These are phyloP conservation scores for Coemansia erecta DNA, from an alignment of 192 early-diverging fungal genomes.

Conservation along the genomic window DNA sequence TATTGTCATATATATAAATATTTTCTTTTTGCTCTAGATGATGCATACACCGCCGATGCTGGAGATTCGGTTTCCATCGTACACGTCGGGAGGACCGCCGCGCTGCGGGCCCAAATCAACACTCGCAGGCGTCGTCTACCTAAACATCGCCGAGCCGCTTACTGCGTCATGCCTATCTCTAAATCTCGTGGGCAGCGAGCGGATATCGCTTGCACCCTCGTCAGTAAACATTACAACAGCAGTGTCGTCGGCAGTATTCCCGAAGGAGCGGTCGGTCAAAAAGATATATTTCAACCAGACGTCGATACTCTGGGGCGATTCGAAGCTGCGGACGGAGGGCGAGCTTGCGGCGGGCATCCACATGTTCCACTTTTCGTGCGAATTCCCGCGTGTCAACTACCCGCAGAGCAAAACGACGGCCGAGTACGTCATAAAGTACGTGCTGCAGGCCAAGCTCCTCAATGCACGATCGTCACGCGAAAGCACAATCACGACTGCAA, in stretches of 20 bases:
- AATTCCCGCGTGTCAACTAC: constrained; percentile 49
- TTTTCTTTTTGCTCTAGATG: neutral
- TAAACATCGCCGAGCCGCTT: constrained; percentile 16
- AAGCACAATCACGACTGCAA: constrained; percentile 9
- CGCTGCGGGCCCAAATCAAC: constrained; percentile 44
- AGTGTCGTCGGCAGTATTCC: constrained; percentile 4
- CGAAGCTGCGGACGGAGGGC: constrained; percentile 14
- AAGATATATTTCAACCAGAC: constrained; percentile 47
- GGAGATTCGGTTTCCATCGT: constrained; percentile 48
- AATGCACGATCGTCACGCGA: constrained; percentile 2
- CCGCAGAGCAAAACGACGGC: constrained; percentile 30
- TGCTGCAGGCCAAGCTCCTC: constrained; percentile 32
- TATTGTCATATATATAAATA: constrained; percentile 20
- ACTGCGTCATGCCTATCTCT: constrained; percentile 31
- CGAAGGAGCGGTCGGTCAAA: constrained; percentile 23
- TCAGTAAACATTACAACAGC: constrained; percentile 25
- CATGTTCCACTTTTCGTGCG: constrained; percentile 53
- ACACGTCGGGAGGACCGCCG: constrained; percentile 40
- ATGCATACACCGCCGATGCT: constrained; percentile 24
- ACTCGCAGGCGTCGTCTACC: constrained; percentile 37
- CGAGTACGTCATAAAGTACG: constrained; percentile 44
- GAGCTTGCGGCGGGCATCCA: constrained; percentile 28
- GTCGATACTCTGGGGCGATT: constrained; percentile 41
- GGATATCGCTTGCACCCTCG: constrained; percentile 31
- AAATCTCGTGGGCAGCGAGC: constrained; percentile 36